Evolutionary conservation across 352 stramenopile genomes (phyloP), one percentile per base, ranked within the genome.

Genomic region (Phytopythium cucurbitacearum): DNA sequence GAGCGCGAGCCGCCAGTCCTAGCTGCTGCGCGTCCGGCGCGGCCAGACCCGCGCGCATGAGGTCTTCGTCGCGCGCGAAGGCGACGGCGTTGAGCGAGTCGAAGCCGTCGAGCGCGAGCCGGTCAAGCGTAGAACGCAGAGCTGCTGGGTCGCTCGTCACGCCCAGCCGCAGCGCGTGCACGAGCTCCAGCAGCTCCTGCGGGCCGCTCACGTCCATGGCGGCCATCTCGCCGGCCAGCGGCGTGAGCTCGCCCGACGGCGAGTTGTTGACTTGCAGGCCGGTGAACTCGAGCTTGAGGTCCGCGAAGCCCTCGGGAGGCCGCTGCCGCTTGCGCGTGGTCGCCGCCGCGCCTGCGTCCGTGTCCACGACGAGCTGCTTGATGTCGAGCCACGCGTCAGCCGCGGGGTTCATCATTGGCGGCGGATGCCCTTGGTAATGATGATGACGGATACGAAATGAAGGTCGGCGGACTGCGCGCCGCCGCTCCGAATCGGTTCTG

Each of bases 271-370:
- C 56, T 40, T 82, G 63, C 38, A 79, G 80, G 50, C 73, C 73
- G 16, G 70, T 65, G 53, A 83, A 86, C 60, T 79, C 77, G 45
- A 89, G 60, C 49, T 89, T 82, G 46, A 89, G 69, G 53, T 84
- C 72, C 5, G 67, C 71, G 40, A 80, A 70, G 36, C 60, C 53
- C 48, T 28, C 21, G 21, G 21, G 21, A 28, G 61, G 53, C 13
- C 61, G 57, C 51, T 64, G 61, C n/a, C 61, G 61, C 52, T 58
- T 58, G 16, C 52, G 52, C 21, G 21, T 28, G 21, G 21, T 28
- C 21, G 21, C 21, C 21, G 21, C 21, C 21, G 21, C 21, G 21
- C 21, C 21, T 28, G 21, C 21, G 21, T 28, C 21, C 21, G 21
- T 28, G 57, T 34, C 47, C 64, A 70, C 2, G 61, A 52, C 45